These are phyloP conservation scores for Luffa acutangula DNA, from an alignment of 306 rosid species.

Conservation along the genomic window DNA sequence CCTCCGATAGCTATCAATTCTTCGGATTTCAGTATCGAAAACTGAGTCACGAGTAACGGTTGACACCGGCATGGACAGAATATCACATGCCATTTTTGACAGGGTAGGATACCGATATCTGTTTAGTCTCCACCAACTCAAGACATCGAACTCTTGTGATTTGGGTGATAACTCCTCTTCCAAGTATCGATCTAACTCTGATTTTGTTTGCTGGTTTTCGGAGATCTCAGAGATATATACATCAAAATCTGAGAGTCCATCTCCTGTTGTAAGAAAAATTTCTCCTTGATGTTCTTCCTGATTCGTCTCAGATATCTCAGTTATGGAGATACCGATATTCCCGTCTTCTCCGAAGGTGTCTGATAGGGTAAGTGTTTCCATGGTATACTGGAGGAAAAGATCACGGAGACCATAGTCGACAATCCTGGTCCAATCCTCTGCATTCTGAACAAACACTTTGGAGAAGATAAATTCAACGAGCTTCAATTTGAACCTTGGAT, in stretches of 20 bases:
- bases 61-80: constrained; percentile 63
- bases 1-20: constrained; percentile 51
- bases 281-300: constrained; percentile 43
- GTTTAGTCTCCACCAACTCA: constrained; percentile 75
- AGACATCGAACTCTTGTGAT: constrained; percentile 44
- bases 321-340: constrained; percentile 31
- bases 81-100: constrained; percentile 73
- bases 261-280: constrained; percentile 31
- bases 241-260: constrained; percentile 62
- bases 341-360: constrained; percentile 36
- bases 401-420: constrained; percentile 69
- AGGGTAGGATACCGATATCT: constrained; percentile 60
- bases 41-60: constrained; percentile 52
- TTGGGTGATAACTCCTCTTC: constrained; percentile 50
- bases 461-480: constrained; percentile 56
- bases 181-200: constrained; percentile 80
- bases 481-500: constrained; percentile 81
- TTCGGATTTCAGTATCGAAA: constrained; percentile 52
- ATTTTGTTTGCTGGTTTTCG: constrained; percentile 40
- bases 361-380: constrained; percentile 42
- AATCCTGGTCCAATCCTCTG: constrained; percentile 51
- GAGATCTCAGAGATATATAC: constrained; percentile 52
- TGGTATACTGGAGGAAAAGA: constrained; percentile 53
- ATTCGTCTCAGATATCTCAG: constrained; percentile 36
- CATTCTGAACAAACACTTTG: constrained; percentile 53